A percentile compares a stretch with the other conserved stretches of the same genome.
These are phyloP conservation scores for Exidia glandulosa DNA, from an alignment of 768 basidiomycete species.

Conservation along the genomic window DNA sequence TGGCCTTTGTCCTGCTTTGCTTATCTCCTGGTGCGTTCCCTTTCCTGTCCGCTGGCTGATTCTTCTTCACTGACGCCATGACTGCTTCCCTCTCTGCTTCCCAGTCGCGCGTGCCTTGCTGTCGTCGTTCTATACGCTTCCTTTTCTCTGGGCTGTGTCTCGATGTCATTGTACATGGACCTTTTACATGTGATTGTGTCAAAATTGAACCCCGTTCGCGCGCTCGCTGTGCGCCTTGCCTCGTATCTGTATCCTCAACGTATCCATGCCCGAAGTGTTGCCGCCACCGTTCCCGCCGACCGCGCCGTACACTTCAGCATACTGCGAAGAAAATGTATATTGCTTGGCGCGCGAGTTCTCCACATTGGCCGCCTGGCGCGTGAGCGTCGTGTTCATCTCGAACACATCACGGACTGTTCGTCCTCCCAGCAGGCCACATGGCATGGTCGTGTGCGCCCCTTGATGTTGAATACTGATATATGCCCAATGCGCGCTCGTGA, in stretches of 20 bases:
- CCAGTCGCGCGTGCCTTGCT: background rate
- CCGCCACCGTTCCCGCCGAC: background rate
- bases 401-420: conserved; percentile 48
- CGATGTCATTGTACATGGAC: background rate
- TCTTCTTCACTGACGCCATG: background rate
- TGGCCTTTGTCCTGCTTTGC: background rate
- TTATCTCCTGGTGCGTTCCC: background rate
- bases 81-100: background rate
- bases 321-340: conserved; percentile 70
- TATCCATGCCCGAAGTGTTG: background rate
- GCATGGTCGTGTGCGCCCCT: background rate
- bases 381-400: conserved; percentile 52
- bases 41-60: background rate
- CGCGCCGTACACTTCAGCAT: conserved; percentile 42
- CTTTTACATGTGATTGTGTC: background rate
- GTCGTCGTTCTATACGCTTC: background rate
- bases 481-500: background rate
- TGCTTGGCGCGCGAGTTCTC: conserved; percentile 39
- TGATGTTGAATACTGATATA: background rate
- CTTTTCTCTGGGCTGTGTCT: background rate
- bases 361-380: conserved; percentile 32
- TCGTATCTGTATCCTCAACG: background rate
- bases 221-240: background rate
- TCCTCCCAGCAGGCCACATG: background rate
- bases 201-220: background rate